A percentile compares a stretch with the other conserved stretches of the same genome.
Conservation (phyloP, 768 basidiomycete species). For the Lyophyllum atratum region DNA sequence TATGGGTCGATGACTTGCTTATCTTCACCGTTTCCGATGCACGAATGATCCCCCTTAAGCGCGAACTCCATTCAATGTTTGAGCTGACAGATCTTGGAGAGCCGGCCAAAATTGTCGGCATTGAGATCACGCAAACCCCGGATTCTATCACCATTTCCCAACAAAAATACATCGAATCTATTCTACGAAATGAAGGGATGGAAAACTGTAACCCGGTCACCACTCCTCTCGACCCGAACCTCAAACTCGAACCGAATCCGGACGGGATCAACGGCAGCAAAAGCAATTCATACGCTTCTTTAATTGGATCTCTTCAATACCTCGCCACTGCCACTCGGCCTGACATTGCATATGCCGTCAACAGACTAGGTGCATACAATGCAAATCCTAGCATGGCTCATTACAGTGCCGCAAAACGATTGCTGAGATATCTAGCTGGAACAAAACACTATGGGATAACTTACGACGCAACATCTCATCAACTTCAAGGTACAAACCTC, state of each 20-base stretch:
- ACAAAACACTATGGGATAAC: background rate
- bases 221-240: background rate
- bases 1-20: background rate
- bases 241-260: conserved; percentile 4
- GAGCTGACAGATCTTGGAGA: background rate
- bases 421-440: background rate
- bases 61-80: background rate
- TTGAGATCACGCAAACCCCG: no score
- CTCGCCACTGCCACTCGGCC: conserved; percentile 19
- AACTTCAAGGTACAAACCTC: background rate
- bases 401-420: background rate
- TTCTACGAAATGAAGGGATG: background rate
- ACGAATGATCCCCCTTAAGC: background rate
- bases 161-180: conserved; percentile 17
- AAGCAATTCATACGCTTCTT: background rate
- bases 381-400: background rate
- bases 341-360: conserved; percentile 20
- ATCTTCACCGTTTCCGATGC: background rate
- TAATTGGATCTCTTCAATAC: conserved; percentile 26
- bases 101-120: background rate
- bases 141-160: conserved; percentile 13
- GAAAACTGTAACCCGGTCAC: background rate
- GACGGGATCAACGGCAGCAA: background rate
- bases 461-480: background rate
- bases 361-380: background rate